These are phyloP conservation scores for Lipomyces orientalis DNA, from an alignment of 805 yeast genomes.

Conservation along the genomic window DNA sequence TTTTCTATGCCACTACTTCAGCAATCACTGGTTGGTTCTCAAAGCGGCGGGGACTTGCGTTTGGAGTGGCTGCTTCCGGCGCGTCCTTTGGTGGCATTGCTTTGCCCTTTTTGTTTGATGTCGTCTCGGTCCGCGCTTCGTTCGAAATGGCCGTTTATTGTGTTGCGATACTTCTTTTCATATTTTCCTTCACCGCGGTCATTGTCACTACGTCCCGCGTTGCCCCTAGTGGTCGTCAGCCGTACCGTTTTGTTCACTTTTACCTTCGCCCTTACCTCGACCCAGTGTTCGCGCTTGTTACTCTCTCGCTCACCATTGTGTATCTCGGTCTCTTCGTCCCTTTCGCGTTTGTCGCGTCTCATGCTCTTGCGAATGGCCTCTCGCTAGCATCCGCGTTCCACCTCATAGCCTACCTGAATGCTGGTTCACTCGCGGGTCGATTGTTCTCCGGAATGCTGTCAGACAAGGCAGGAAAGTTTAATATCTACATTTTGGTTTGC, in stretches of 20 bases:
- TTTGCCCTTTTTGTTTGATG: conserved; percentile 55
- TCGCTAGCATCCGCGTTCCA: conserved; percentile 38
- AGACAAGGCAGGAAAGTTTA: conserved; percentile 56
- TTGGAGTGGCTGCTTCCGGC: conserved; percentile 57
- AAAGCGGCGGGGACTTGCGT: conserved; percentile 53
- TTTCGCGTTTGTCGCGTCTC: conserved; percentile 46
- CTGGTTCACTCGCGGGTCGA: conserved; percentile 56
- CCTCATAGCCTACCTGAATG: conserved; percentile 46
- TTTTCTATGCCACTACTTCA: conserved; percentile 54
- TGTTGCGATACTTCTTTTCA: conserved; percentile 53
- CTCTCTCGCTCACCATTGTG: conserved; percentile 41
- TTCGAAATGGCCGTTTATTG: conserved; percentile 60
- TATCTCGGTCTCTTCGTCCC: conserved; percentile 46
- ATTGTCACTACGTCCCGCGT: conserved; percentile 42
- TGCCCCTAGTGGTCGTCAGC: conserved; percentile 35
- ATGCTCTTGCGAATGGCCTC: conserved; percentile 41
- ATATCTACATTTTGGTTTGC: conserved; percentile 46
- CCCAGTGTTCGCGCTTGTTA: conserved; percentile 40
- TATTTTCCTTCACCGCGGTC: conserved; percentile 41
- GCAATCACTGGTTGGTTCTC: conserved; percentile 55
- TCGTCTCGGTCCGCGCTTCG: conserved; percentile 52
- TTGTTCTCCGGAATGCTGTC: conserved; percentile 55
- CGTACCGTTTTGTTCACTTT: conserved; percentile 29
- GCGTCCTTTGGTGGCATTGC: conserved; percentile 59
- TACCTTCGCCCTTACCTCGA: conserved; percentile 43